Evolutionary conservation across 768 basidiomycete genomes (phyloP), one percentile per base, ranked within the genome.

Genomic region (Hygrocybe coccinea): DNA sequence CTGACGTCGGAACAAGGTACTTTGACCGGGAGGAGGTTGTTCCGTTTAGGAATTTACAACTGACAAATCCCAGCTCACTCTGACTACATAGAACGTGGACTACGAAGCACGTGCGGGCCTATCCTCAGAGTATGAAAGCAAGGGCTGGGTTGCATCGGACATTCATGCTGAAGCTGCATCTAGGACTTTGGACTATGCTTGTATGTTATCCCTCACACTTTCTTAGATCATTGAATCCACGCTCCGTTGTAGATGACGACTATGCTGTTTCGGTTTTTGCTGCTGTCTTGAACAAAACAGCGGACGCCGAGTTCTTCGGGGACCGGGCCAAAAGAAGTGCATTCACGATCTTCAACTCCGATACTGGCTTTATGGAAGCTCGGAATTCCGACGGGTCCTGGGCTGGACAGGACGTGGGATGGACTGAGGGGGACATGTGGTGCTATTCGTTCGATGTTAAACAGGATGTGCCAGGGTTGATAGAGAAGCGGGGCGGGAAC

Each of bases 91-190:
- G 85, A 71, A 80, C 52, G 85, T 90, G 1, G 85, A 86, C 44
- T 89, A 87, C 61, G 89, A 92, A 76, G 89, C 84, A 6, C 83
- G 89, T 25, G 89, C 90, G 0, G 90, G 90, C 0, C 70, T 91
- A 19, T 81, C 83, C 0, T 80, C 85, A 0, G 79, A 82, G n/a
- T 92, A 90, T 60, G 77, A 72, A 9, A 65, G 75, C 22, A 76
- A 79, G 15, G 89, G 88, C 7, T 92, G 84, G 82, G 89, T 91
- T 1, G 89, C 86, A 1, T 77, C 83, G 52, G 88, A 92, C 58
- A 67, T 87, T 15, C 89, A 91, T 64, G 86, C 87, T 0, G 89
- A 91, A 63, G 81, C 88, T 25, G 89, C 79, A 12, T 89, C 87
- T 14, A 76, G 89, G 46, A 92, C 88, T 0, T 74, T 91, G 5